A percentile compares a stretch with the other conserved stretches of the same genome.
Evolutionary conservation across 345 rosid species (phyloP).

Genomic region (Gossypium stocksii): DNA sequence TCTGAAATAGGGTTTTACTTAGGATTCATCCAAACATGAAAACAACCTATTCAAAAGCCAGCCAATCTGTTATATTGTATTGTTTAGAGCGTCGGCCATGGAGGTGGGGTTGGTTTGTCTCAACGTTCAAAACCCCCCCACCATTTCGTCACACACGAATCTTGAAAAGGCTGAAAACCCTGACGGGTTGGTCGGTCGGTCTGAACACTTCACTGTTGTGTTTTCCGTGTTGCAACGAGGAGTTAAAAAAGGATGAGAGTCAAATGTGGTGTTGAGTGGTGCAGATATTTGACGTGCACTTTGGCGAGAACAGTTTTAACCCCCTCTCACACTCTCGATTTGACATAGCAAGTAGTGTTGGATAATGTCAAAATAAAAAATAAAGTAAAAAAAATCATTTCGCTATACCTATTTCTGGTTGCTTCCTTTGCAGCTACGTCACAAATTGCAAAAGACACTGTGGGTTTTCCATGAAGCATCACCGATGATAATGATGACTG

Average conservation of each 20-base stretch:
- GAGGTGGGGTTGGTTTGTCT: not conserved
- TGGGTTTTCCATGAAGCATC: constrained; percentile 1
- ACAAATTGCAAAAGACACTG: not conserved
- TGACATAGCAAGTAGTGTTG: constrained; percentile 11
- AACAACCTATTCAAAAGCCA: not conserved
- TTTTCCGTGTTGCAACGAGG: not conserved
- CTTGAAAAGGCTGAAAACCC: constrained; percentile 2
- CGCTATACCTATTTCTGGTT: not conserved
- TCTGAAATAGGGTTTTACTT: constrained; percentile 16
- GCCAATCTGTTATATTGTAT: not conserved
- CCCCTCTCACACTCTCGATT: not conserved
- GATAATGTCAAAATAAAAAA: not conserved
- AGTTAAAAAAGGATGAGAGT: not conserved
- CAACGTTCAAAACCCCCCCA: not conserved
- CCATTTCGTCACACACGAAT: not conserved
- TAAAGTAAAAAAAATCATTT: not conserved
- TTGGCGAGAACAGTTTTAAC: constrained; percentile 11
- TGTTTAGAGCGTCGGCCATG: too few relatives aligned
- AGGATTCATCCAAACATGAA: constrained; percentile 6
- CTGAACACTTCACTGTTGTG: not conserved
- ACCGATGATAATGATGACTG: not conserved
- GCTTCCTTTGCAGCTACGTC: not conserved
- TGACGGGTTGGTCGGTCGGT: not conserved
- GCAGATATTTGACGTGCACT: constrained; percentile 17
- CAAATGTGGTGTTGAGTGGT: constrained; percentile 5